Percentiles rank a stretch among this genome's conserved stretches.
Evolutionary conservation across 208 protist species (phyloP).

Genomic region (Wallacemonas sp.): DNA sequence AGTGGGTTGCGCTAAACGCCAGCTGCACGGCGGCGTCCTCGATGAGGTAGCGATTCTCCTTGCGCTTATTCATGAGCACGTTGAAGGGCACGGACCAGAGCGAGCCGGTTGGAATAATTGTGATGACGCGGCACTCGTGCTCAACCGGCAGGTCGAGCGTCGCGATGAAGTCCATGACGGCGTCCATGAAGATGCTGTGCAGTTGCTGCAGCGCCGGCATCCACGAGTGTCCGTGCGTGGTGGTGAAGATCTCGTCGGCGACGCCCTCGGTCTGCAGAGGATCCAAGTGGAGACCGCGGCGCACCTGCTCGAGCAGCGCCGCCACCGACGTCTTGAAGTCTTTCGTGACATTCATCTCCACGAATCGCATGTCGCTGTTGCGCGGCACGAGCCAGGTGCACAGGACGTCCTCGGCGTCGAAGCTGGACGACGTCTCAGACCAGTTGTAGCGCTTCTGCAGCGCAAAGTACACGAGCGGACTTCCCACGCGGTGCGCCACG

Average conservation of each 20-base stretch:
- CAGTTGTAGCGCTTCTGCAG: conserved; percentile 69
- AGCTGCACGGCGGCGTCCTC: conserved; percentile 85
- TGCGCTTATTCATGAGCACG: conserved; percentile 71
- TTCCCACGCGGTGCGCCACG: conserved; percentile 54
- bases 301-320: conserved; percentile 49
- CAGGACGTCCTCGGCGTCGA: conserved; percentile 65
- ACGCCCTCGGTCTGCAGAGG: conserved; percentile 30
- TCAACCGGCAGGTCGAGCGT: conserved; percentile 58
- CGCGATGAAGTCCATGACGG: conserved; percentile 83
- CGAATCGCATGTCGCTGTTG: conserved; percentile 80
- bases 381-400: conserved; percentile 87
- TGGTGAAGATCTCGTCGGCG: conserved; percentile 53
- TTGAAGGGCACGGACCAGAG: conserved; percentile 89
- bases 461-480: conserved; percentile 80
- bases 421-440: conserved; percentile 33
- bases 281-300: conserved; percentile 62
- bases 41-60: conserved; percentile 68
- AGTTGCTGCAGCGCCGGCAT: conserved; percentile 79
- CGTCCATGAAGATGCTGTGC: conserved; percentile 81
- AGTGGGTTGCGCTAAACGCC: conserved; percentile 83
- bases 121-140: conserved; percentile 62
- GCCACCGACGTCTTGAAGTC: conserved; percentile 74
- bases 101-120: conserved; percentile 73
- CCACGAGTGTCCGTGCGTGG: conserved; percentile 73
- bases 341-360: conserved; percentile 82